Conservation (phyloP, 345 rosid genomes). For the Hibiscus mutabilis region DNA sequence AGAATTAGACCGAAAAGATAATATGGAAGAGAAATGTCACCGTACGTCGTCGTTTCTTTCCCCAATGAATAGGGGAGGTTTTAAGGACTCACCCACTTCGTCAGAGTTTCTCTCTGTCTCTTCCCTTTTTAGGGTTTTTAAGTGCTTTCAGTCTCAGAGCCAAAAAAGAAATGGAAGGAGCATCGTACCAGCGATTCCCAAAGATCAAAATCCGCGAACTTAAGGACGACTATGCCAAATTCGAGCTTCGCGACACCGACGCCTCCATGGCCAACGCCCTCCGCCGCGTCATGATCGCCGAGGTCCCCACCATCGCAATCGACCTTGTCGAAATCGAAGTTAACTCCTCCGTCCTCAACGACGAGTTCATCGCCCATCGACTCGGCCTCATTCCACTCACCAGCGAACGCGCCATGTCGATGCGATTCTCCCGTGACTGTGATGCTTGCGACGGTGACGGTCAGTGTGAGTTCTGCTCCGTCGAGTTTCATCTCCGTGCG, state of each 20-base stretch:
- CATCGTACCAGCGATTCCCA: constrained; percentile 83
- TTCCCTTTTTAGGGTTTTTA: too few species aligned
- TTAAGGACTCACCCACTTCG: too few species aligned
- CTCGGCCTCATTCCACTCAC: constrained; percentile 87
- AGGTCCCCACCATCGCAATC: constrained; percentile 93
- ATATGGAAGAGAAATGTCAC: too few species aligned
- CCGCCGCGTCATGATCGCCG: constrained; percentile 95
- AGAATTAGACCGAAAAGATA: too few species aligned
- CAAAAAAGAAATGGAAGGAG: constrained; percentile 44
- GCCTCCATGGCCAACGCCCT: constrained; percentile 91
- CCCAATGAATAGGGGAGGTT: too few species aligned
- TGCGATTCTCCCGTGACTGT: constrained; percentile 95
- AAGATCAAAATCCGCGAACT: constrained; percentile 41
- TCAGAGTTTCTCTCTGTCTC: too few species aligned
- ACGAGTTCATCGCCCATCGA: constrained; percentile 92
- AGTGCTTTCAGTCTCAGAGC: too few species aligned
- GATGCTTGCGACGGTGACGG: constrained; percentile 97
- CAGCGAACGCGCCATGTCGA: constrained; percentile 81
- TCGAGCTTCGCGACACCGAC: constrained; percentile 94
- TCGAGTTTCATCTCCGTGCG: constrained; percentile 74
- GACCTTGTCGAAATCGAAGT: constrained; percentile 92
- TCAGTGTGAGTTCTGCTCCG: constrained; percentile 95
- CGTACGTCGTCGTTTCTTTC: too few species aligned
- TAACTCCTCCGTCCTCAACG: constrained; percentile 85
- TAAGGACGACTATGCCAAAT: constrained; percentile 48